phyloP scores from a whole-genome alignment of 495 filamentous ascomycete species.

The Podospora pseudopauciseta region DNA sequence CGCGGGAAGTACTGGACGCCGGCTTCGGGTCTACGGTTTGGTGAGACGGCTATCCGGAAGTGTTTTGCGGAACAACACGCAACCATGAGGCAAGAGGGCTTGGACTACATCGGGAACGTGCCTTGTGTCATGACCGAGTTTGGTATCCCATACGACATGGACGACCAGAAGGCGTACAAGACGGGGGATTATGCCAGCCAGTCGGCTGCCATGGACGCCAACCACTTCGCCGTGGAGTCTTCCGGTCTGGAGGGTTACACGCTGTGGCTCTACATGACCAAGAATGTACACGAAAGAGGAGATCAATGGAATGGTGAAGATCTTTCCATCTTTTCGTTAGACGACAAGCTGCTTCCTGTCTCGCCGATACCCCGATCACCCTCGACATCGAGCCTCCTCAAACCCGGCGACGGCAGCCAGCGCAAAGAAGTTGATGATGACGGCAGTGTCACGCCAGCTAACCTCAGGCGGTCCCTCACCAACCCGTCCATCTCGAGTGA shows the following conservation, averaged over 20 bases:
- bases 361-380: constrained; percentile 41
- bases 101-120: constrained; percentile 83
- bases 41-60: constrained; percentile 92
- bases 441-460: constrained; percentile 59
- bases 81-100: constrained; percentile 82
- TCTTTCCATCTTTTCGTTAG: constrained; percentile 79
- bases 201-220: constrained; percentile 91
- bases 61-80: constrained; percentile 90
- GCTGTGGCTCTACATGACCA: constrained; percentile 79
- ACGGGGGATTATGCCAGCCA: constrained; percentile 96
- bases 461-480: constrained; percentile 68
- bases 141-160: constrained; percentile 98
- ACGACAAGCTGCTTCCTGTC: constrained; percentile 69
- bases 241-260: constrained; percentile 77
- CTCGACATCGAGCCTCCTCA: constrained; percentile 34
- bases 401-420: constrained; percentile 20
- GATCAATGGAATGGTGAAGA: constrained; percentile 99
- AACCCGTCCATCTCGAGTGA: constrained; percentile 67
- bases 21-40: constrained; percentile 85
- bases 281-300: constrained; percentile 85
- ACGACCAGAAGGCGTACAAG: constrained; percentile 88
- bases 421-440: constrained; percentile 51
- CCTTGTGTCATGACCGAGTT: constrained; percentile 93
- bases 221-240: constrained; percentile 88
- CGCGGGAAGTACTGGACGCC: constrained; percentile 84